Conservation (phyloP, 371 early-diverging fungal genomes). For the Mucor plumbeus region DNA sequence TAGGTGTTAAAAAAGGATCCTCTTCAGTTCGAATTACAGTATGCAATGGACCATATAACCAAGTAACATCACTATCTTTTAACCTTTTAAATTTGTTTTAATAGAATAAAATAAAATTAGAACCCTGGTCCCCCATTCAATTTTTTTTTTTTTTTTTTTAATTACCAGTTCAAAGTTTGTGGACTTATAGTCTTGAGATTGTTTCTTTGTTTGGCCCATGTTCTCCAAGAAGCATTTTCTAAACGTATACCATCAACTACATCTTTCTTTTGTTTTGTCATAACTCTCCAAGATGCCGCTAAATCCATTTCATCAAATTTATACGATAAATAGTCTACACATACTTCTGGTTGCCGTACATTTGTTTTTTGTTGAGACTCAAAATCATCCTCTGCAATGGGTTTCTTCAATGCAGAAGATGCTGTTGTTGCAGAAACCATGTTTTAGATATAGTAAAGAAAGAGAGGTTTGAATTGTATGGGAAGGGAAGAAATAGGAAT, state of each 20-base stretch:
- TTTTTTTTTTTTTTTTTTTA: conserved; percentile 2
- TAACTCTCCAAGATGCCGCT: conserved; percentile 55
- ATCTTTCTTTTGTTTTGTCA: conserved; percentile 59
- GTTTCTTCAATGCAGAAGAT: conserved; percentile 14
- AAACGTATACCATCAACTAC: conserved; percentile 66
- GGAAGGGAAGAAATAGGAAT: background rate
- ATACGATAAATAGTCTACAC: conserved; percentile 68
- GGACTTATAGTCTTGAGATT: conserved; percentile 64
- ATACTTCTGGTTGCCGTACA: conserved; percentile 33
- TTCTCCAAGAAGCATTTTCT: conserved; percentile 75
- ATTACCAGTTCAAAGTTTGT: conserved; percentile 63
- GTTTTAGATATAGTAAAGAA: background rate
- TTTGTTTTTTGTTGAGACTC: conserved; percentile 23
- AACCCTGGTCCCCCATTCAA: conserved; percentile 1
- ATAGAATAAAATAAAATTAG: background rate
- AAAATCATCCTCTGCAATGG: conserved; percentile 28
- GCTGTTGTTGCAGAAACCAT: conserved; percentile 15
- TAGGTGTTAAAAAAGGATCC: conserved; percentile 35
- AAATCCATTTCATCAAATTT: conserved; percentile 64
- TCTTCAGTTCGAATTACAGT: conserved; percentile 45
- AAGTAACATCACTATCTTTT: conserved; percentile 69
- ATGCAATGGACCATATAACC: conserved; percentile 69
- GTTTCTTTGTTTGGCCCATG: conserved; percentile 67
- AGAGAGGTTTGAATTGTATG: background rate
- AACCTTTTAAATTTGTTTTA: conserved; percentile 39